phyloP scores from a whole-genome alignment of 768 basidiomycete genomes.

The Leccinum barrowsii region DNA sequence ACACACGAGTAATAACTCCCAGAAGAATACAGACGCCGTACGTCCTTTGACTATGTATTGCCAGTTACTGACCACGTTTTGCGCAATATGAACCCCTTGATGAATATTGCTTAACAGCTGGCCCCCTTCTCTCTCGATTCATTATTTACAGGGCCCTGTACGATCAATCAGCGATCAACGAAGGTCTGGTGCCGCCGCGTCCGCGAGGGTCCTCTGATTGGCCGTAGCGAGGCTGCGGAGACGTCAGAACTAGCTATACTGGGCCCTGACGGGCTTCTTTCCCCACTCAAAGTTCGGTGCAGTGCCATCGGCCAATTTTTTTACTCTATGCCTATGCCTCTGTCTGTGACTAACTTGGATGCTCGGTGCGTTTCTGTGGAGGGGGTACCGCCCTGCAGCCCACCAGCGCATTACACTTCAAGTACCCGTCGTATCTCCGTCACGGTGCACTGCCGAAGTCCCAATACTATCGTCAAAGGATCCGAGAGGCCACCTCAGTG shows the following conservation, averaged over 20 bases:
- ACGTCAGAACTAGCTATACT: slow-evolving; percentile 4
- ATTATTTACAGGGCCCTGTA: not conserved
- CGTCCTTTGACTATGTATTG: not conserved
- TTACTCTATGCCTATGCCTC: not conserved
- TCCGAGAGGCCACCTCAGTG: slow-evolving; percentile 1
- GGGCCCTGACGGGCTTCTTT: not conserved
- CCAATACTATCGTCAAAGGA: slow-evolving; percentile 7
- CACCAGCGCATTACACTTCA: not conserved
- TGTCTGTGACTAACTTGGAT: not conserved
- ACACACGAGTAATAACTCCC: slow-evolving; percentile 4
- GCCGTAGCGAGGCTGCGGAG: too few relatives aligned
- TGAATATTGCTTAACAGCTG: not conserved
- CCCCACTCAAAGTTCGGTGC: slow-evolving; percentile 12
- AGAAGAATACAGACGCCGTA: slow-evolving; percentile 7
- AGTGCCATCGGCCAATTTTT: slow-evolving; percentile 9
- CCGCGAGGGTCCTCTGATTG: slow-evolving; percentile 13
- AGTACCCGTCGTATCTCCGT: slow-evolving; percentile 1
- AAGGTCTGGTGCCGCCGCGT: not conserved
- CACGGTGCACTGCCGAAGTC: slow-evolving; percentile 3
- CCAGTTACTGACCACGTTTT: not conserved
- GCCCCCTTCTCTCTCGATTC: not conserved
- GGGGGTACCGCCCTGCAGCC: not conserved
- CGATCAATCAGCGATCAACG: slow-evolving; percentile 15
- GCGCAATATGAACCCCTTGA: not conserved
- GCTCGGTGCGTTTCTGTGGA: not conserved